Evolutionary conservation across 2,329 filamentous ascomycete species (phyloP).

Genomic region (Colletotrichum sp.): DNA sequence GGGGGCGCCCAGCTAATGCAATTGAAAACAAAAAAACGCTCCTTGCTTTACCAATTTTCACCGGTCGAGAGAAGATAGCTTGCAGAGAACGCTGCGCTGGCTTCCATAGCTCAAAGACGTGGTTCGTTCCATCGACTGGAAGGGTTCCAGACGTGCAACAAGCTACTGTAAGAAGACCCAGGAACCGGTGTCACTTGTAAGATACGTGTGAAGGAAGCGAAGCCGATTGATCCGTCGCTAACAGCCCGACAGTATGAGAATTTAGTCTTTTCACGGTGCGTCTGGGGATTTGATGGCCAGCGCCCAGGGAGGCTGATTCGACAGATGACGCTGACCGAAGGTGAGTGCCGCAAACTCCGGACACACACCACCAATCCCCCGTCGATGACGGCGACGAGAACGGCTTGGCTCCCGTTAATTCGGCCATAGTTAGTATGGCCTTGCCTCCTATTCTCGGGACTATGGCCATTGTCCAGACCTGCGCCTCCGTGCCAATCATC

Average conservation of each 20-base stretch:
- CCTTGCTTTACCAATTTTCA: neutral
- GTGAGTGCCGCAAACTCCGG: constrained; percentile 14
- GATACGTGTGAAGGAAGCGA: neutral
- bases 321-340: constrained; percentile 16
- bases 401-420: neutral
- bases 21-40: neutral
- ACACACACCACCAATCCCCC: constrained; percentile 2
- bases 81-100: neutral
- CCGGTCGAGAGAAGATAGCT: neutral
- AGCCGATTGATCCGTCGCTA: constrained; percentile 11
- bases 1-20: neutral
- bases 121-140: neutral
- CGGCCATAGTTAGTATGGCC: neutral
- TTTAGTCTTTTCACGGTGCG: constrained; percentile 13
- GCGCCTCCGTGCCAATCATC: neutral
- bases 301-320: neutral
- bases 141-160: neutral
- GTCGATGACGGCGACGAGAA: constrained; percentile 13
- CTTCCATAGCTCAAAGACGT: neutral
- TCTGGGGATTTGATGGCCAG: neutral
- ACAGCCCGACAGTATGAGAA: constrained; percentile 4
- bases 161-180: neutral
- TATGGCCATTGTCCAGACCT: neutral
- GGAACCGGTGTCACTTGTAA: neutral
- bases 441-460: neutral